Base-by-base conservation (phyloP, 768 basidiomycete genomes). In the Fomitopsis serialis region DNA sequence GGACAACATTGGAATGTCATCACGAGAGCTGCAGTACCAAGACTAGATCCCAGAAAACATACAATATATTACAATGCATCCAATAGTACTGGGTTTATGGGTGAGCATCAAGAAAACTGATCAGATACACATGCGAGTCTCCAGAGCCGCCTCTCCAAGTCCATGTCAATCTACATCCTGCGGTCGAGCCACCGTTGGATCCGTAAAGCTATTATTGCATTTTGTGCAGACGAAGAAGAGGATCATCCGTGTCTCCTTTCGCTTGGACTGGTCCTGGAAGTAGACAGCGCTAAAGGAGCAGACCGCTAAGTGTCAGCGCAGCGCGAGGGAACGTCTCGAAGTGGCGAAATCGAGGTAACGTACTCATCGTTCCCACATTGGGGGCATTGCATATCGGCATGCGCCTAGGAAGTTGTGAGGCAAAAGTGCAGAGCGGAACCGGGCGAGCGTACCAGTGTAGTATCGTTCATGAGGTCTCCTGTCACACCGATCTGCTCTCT, bases 191-290 rank as follows among this genome's bases (percentile, higher is more conserved):
- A 67, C 24, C 9, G 58, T 76, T 21, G 89, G 85, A 68, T 93
- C 91, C 49, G 77, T 77, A 65, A 87, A 92, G 61, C 75, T 81
- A 58, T 87, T 74, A 59, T 86, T 85, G 67, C 90, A 92, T 61
- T 87, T 87, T 21, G 83, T 81, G 66, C 92, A 95, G 44, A 93
- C 91, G 65, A 84, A 95, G 74, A 94, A 95, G 1, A 93, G 77
- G 47, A 91, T 90, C 93, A 96, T 96, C 2, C 89, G 80, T 1
- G 96, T 98, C 66, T 96, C 92, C 62, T 92, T 92, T 52, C 96
- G 86, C 67, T 96, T 95, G 17, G 93, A 97, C 68, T 98, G 96
- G 70, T 98, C 96, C 69, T 98, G 96, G 69, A 89, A 98, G 66
- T 90, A 82, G 4, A 98, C 95, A 48, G 92, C 83, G 64, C 95